Evolutionary conservation across 768 basidiomycete species (phyloP).

Genomic region (Tulasnella sp.): DNA sequence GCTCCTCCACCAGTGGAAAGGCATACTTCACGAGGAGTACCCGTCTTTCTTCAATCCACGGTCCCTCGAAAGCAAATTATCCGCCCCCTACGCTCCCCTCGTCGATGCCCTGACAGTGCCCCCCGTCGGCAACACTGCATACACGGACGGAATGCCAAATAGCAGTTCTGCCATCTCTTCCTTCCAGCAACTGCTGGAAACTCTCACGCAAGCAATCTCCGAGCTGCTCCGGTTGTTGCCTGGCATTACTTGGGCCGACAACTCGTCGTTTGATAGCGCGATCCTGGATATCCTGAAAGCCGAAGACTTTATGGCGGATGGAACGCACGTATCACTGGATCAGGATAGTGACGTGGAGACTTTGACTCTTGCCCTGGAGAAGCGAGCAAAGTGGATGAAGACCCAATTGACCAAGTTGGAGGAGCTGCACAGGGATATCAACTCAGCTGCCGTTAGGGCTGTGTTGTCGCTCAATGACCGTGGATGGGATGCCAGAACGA

Average conservation of each 20-base stretch:
- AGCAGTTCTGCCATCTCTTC: constrained; percentile 85
- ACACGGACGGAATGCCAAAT: constrained; percentile 73
- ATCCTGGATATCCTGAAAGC: constrained; percentile 82
- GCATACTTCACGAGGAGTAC: constrained; percentile 55
- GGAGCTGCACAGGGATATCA: constrained; percentile 83
- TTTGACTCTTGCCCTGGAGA: constrained; percentile 72
- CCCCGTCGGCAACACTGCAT: constrained; percentile 69
- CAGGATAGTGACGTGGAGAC: constrained; percentile 82
- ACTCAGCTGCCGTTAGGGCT: constrained; percentile 75
- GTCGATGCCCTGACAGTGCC: constrained; percentile 80
- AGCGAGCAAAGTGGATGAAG: constrained; percentile 91
- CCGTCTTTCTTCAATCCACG: constrained; percentile 69
- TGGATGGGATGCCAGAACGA: constrained; percentile 64
- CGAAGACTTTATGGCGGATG: constrained; percentile 76
- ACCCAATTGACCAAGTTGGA: constrained; percentile 82
- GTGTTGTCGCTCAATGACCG: constrained; percentile 77
- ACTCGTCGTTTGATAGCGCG: constrained; percentile 80
- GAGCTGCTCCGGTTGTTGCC: constrained; percentile 77
- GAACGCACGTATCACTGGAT: constrained; percentile 45
- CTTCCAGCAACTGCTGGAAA: constrained; percentile 82
- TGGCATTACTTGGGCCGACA: constrained; percentile 84
- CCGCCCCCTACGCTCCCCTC: constrained; percentile 73
- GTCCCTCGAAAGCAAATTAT: constrained; percentile 65
- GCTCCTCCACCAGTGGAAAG: constrained; percentile 59
- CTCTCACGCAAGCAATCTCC: constrained; percentile 82